These are phyloP conservation scores for Nicotiana attenuata DNA, from an alignment of 257 asterid genomes.

Conservation along the genomic window DNA sequence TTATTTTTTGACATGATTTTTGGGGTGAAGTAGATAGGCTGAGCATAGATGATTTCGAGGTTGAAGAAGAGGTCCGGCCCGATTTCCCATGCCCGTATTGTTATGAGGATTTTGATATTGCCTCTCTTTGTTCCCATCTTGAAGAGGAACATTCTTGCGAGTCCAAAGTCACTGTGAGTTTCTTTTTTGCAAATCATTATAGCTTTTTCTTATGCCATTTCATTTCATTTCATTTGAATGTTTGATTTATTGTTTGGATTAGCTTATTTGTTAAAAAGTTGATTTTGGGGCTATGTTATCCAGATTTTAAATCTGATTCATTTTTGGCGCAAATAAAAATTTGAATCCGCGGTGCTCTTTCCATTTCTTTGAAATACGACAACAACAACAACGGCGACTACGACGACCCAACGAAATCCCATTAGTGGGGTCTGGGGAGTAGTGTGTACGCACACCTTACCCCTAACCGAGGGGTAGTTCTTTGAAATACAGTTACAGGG, in stretches of 20 bases:
- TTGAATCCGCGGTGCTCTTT: not conserved
- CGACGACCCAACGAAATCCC: too few relatives aligned
- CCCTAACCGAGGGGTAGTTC: too few relatives aligned
- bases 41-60: constrained; percentile 58
- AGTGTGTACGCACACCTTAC: too few relatives aligned
- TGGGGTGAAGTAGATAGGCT: constrained; percentile 45
- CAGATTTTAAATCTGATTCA: not conserved
- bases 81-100: constrained; percentile 83
- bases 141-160: constrained; percentile 72
- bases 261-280: constrained; percentile 8
- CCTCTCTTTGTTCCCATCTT: constrained; percentile 81
- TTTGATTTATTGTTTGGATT: constrained; percentile 7
- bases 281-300: not conserved
- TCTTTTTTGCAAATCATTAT: constrained; percentile 7
- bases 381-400: too few relatives aligned
- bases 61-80: constrained; percentile 72
- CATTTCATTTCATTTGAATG: not conserved
- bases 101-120: constrained; percentile 66
- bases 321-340: not conserved
- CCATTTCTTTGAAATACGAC: not conserved
- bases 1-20: not conserved
- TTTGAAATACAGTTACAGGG: not conserved
- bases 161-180: constrained; percentile 69
- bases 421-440: too few relatives aligned
- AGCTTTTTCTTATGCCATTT: not conserved